A percentile compares a stretch with the other conserved stretches of the same genome.
These are phyloP conservation scores for Diversispora eburnea DNA, from an alignment of 192 early-diverging fungal species.

Conservation along the genomic window DNA sequence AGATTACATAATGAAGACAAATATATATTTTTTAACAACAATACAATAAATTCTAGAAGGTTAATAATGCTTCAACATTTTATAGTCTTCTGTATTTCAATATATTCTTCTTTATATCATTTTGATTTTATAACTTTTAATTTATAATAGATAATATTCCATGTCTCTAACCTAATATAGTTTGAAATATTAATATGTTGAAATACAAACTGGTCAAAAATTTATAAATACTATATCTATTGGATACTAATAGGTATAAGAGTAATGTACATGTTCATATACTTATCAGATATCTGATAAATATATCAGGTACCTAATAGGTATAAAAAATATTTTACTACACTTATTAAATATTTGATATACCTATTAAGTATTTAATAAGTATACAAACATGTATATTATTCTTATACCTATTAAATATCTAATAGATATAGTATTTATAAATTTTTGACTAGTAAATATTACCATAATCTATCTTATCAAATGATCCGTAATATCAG, in stretches of 20 bases:
- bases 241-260: no score
- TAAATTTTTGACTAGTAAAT: no score
- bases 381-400: no score
- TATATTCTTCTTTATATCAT: constrained; percentile 17
- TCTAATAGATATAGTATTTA: no score
- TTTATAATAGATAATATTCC: constrained; percentile 17
- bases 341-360: no score
- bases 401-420: no score
- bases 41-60: constrained; percentile 16
- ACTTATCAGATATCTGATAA: no score
- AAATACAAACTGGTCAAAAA: constrained; percentile 16
- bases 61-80: constrained; percentile 10
- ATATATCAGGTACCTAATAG: no score
- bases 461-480: constrained; percentile 17
- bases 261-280: no score
- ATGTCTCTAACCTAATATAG: constrained; percentile 19
- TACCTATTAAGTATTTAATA: no score
- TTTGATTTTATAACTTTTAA: constrained; percentile 17
- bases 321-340: no score
- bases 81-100: constrained; percentile 23
- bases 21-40: constrained; percentile 20
- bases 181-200: constrained; percentile 21
- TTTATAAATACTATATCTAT: no score
- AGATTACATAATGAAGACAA: not conserved
- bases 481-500: constrained; percentile 17